These are phyloP conservation scores for Jamesozyma lodderae DNA, from an alignment of 805 yeast genomes.

Conservation along the genomic window DNA sequence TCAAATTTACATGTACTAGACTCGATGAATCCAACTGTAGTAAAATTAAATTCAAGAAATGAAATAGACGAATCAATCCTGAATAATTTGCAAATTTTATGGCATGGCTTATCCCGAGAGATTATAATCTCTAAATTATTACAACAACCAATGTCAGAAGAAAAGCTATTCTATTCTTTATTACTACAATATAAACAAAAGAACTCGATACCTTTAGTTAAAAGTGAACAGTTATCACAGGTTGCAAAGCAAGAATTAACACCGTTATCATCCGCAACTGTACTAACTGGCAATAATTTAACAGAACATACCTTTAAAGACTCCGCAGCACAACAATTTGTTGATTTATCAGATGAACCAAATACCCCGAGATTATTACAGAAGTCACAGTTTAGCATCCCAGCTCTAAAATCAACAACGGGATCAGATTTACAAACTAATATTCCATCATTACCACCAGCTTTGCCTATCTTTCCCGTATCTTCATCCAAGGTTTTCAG, in stretches of 20 bases:
- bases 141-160: slow-evolving; percentile 53
- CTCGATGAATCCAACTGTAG: slow-evolving; percentile 10
- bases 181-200: slow-evolving; percentile 68
- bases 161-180: slow-evolving; percentile 71
- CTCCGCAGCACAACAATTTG: not conserved
- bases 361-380: slow-evolving; percentile 23
- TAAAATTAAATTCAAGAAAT: slow-evolving; percentile 24
- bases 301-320: not conserved
- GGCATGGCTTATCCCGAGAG: slow-evolving; percentile 68
- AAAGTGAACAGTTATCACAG: not conserved
- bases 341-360: slow-evolving; percentile 5
- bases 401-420: slow-evolving; percentile 11
- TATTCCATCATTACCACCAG: slow-evolving; percentile 12
- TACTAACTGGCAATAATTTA: not conserved
- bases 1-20: slow-evolving; percentile 22
- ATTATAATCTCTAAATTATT: slow-evolving; percentile 46
- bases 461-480: slow-evolving; percentile 19
- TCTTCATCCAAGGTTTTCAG: slow-evolving; percentile 24
- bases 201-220: slow-evolving; percentile 31
- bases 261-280: not conserved
- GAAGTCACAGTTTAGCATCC: slow-evolving; percentile 27
- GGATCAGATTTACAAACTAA: not conserved
- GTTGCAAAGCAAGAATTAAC: not conserved
- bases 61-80: slow-evolving; percentile 67
- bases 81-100: slow-evolving; percentile 64